phyloP scores from a whole-genome alignment of 805 yeast genomes.

The Pichia gijzeniarum region DNA sequence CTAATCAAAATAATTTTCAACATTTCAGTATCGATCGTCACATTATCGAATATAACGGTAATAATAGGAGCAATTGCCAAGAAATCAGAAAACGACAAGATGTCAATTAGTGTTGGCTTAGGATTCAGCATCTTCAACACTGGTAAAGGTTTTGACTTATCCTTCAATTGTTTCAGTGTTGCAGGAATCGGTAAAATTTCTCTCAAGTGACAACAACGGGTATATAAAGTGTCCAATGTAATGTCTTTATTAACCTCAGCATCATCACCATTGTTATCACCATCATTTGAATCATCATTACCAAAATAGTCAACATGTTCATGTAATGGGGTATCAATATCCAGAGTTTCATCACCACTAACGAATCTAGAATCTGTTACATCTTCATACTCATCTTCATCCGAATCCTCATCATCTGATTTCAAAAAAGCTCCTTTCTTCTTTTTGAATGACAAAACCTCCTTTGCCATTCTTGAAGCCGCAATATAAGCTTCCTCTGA shows the following conservation, averaged over 20 bases:
- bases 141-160: conserved; percentile 44
- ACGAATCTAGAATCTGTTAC: conserved; percentile 5
- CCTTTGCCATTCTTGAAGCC: conserved; percentile 64
- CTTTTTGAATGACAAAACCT: conserved; percentile 45
- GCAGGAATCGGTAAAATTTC: conserved; percentile 47
- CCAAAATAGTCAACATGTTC: conserved; percentile 35
- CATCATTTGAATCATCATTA: conserved; percentile 5
- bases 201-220: conserved; percentile 43
- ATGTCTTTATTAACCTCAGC: conserved; percentile 27
- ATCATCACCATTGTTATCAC: conserved; percentile 7
- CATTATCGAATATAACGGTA: conserved; percentile 53
- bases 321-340: conserved; percentile 66
- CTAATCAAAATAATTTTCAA: conserved; percentile 42
- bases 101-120: conserved; percentile 51
- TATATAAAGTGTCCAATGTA: conserved; percentile 44
- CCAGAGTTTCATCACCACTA: conserved; percentile 26
- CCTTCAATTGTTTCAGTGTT: conserved; percentile 46
- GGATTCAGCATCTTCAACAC: conserved; percentile 53
- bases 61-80: conserved; percentile 49
- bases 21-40: conserved; percentile 49
- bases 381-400: conserved; percentile 16
- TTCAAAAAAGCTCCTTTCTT: conserved; percentile 14
- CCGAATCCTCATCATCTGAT: conserved; percentile 25
- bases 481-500: conserved; percentile 71
- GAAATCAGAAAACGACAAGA: conserved; percentile 51